Base-by-base conservation (phyloP, 371 early-diverging fungal species). In the Capniomyces stellatus region DNA sequence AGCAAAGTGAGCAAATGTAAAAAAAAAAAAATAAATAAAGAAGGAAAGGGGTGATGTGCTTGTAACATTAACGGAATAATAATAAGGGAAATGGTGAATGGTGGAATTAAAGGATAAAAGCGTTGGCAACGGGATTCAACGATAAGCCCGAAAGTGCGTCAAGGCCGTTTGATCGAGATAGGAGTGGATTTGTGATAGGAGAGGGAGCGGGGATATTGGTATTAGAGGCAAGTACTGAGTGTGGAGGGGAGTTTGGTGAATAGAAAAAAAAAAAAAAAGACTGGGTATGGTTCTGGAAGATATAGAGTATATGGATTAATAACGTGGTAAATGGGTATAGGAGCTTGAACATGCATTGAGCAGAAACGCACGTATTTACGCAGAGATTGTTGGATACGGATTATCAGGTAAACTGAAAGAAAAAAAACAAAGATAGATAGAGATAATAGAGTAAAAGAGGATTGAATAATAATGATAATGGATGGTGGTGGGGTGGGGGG, bases 171-270 rank as follows among this genome's bases (percentile, higher is more conserved):
- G 93, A 94, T 64, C 58, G 51, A 10, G 77, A 79, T 46, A 75
- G 96, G 1, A 77, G 78, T 56, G 96, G 96, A 12, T 95, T 94
- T 64, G 96, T 94, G 1, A 88, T 95, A 56, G 90, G 92, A 3
- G 96, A 95, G 59, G 96, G 96, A 10, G 76, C 92, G 1, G 96
- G 88, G 1, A 71, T 87, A 3, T 71, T 95, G n/a, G 84, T 95
- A 0, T 71, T 95, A 30, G 96, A 75, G 46, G 46, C 27, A 15
- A 40, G 15, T 40, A 40, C 13, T 40, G 15, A 40, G 15, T 40
- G 13, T 40, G 40, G 19, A 19, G 13, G n/a, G n/a, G n/a, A n/a
- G n/a, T n/a, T n/a, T n/a, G n/a, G n/a, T n/a, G n/a, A n/a, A n/a
- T n/a, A n/a, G n/a, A n/a, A n/a, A n/a, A n/a, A n/a, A n/a, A n/a